Percentiles rank a stretch among this genome's conserved stretches.
phyloP scores from a whole-genome alignment of 176 grass and related monocot species.

The Hyparrhenia diplandra region DNA sequence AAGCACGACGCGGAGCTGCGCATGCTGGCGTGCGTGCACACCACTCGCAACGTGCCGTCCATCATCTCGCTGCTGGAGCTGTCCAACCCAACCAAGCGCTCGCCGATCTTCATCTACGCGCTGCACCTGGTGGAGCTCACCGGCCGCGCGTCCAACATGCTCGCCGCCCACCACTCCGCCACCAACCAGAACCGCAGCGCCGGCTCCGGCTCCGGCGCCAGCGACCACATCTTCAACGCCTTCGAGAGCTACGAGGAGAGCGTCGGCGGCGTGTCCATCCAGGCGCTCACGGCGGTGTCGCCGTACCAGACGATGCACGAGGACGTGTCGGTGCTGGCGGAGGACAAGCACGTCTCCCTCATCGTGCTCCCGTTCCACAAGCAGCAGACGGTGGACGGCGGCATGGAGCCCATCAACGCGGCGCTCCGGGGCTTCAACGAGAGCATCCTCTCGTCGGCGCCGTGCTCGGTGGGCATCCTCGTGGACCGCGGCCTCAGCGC shows the following conservation, averaged over 20 bases:
- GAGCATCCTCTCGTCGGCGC: too few species aligned
- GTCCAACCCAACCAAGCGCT: slow-evolving; percentile 58
- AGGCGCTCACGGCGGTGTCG: slow-evolving; percentile 62
- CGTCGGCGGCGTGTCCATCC: slow-evolving; percentile 62
- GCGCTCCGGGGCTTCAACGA: too few species aligned
- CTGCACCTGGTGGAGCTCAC: slow-evolving; percentile 91
- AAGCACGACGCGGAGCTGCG: slow-evolving; percentile 77
- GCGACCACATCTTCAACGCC: slow-evolving; percentile 62
- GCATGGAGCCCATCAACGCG: too few species aligned
- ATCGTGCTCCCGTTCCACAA: slow-evolving; percentile 92
- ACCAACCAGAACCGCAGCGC: slow-evolving; percentile 1
- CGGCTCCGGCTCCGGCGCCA: not conserved
- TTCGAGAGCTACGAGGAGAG: slow-evolving; percentile 68
- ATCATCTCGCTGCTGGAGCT: slow-evolving; percentile 64
- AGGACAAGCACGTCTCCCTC: slow-evolving; percentile 70
- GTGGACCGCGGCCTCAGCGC: slow-evolving; percentile 72
- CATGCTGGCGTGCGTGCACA: slow-evolving; percentile 75
- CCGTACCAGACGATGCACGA: slow-evolving; percentile 81
- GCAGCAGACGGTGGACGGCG: slow-evolving; percentile 25
- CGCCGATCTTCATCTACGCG: slow-evolving; percentile 71
- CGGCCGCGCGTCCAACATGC: slow-evolving; percentile 65
- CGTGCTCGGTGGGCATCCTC: slow-evolving; percentile 69
- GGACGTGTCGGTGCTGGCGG: slow-evolving; percentile 60
- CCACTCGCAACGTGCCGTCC: slow-evolving; percentile 66
- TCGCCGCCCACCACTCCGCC: slow-evolving; percentile 31